Base-by-base conservation (phyloP, 75 land plant species). In the Ceratopteris richardii region DNA sequence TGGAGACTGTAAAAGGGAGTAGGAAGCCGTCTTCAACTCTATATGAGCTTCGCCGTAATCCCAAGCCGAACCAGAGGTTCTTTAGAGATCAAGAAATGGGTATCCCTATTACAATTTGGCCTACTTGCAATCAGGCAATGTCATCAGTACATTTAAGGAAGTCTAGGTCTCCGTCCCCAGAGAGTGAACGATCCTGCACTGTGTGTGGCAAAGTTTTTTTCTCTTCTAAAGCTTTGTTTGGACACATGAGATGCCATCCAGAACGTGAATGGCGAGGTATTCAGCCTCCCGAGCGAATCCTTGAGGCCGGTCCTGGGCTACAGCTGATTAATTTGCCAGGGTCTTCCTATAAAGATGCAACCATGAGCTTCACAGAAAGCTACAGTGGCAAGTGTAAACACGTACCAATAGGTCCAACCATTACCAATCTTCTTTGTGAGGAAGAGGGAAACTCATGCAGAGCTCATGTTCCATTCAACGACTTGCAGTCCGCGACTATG, bases 181-280 rank as follows among this genome's bases (percentile, higher is more conserved):
- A 33, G 37, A 33, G 37, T 33, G 22, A 5, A 6, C 50, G 17
- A 5, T 46, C 50, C 4, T 84, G 87, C 53, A 69, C 69, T 0
- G 84, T 81, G 58, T 84, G 87, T 41, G 83, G 80, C 13, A 84
- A 74, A 76, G 65, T 43, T 52, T 84, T 84, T 60, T 67, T 71
- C 59, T 80, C 84, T 24, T 69, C 76, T 70, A 84, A 84, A 61
- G 87, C 87, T 19, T 61, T 84, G 46, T 84, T 74, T 30, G 87
- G 87, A 0, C 87, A 84, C 76, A 84, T 84, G 87, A 54, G 84
- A 29, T 84, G 84, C 64, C 87, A 84, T 71, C 87, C 87, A 0
- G 83, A 83, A 30, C 74, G 87, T 9, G 74, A 74, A 22, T 83
- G 83, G 87, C 77, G 87, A 20, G 87, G 87, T 1, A 80, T 80